Percentiles rank a stretch among this genome's conserved stretches.
Conservation (phyloP, 768 basidiomycete species). For the Pulveroboletus sp. region DNA sequence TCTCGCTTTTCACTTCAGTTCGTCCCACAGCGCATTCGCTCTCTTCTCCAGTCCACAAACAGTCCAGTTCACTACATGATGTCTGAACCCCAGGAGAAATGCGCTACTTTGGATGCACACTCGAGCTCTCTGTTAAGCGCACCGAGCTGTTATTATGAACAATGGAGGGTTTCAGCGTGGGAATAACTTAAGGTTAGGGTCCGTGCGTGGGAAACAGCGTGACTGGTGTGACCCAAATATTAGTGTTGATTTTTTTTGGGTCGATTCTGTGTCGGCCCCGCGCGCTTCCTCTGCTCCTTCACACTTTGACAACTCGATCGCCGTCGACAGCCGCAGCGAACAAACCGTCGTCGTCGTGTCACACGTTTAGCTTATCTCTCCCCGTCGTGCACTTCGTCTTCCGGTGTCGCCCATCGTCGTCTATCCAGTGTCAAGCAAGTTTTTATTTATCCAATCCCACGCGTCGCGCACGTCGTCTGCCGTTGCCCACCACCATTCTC, state of each 20-base stretch:
- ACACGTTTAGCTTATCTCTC: constrained; percentile 25
- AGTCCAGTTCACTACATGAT: background rate
- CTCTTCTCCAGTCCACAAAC: background rate
- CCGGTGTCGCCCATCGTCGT: constrained; percentile 23
- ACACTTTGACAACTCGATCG: constrained; percentile 44
- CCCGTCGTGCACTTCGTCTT: constrained; percentile 18
- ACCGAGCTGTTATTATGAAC: constrained; percentile 7
- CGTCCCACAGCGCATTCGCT: background rate
- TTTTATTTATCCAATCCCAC: constrained; percentile 38
- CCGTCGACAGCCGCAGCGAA: constrained; percentile 44
- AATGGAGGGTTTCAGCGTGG: constrained; percentile 29
- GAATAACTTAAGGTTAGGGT: constrained; percentile 37
- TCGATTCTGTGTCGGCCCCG: constrained; percentile 41
- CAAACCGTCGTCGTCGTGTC: constrained; percentile 37
- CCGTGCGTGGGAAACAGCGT: constrained; percentile 40
- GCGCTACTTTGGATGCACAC: background rate
- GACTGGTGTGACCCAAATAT: constrained; percentile 35
- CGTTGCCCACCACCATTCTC: constrained; percentile 14
- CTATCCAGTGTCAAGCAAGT: constrained; percentile 19
- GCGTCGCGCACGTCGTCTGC: constrained; percentile 44
- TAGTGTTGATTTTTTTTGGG: constrained; percentile 37
- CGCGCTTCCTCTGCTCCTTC: constrained; percentile 42
- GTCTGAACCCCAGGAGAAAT: background rate
- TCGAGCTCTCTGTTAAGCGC: constrained; percentile 1
- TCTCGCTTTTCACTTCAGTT: background rate